Conservation (phyloP, 805 yeast species). For the Pichia ethanolica region DNA sequence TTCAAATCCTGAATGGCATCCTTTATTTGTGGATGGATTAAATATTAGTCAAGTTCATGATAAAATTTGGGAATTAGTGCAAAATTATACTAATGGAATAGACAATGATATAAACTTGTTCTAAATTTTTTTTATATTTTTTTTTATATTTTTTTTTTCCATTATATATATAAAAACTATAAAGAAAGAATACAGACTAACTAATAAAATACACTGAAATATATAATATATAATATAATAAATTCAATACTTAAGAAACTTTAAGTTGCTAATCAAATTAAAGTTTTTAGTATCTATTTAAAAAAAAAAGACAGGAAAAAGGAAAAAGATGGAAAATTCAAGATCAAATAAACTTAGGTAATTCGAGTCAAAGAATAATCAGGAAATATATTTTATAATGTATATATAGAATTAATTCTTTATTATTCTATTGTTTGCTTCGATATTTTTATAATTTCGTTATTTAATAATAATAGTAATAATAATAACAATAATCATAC, state of each 20-base stretch:
- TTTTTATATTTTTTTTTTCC: background rate
- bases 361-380: no score
- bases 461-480: no score
- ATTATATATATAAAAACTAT: background rate
- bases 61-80: constrained; percentile 35
- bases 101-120: constrained; percentile 10
- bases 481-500: constrained; percentile 9
- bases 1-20: constrained; percentile 29
- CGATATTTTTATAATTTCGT: no score
- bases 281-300: no score
- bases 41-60: constrained; percentile 47
- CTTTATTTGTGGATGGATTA: constrained; percentile 54
- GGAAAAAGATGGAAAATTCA: no score
- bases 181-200: constrained; percentile 1
- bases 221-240: background rate
- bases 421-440: no score
- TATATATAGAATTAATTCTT: no score
- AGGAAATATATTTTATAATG: no score
- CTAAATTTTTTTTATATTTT: background rate
- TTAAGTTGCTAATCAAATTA: no score
- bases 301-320: no score
- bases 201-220: constrained; percentile 3
- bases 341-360: no score
- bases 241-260: background rate
- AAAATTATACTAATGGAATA: constrained; percentile 13